phyloP scores from a whole-genome alignment of 2,329 filamentous ascomycete genomes.

The Fusarium concolor region DNA sequence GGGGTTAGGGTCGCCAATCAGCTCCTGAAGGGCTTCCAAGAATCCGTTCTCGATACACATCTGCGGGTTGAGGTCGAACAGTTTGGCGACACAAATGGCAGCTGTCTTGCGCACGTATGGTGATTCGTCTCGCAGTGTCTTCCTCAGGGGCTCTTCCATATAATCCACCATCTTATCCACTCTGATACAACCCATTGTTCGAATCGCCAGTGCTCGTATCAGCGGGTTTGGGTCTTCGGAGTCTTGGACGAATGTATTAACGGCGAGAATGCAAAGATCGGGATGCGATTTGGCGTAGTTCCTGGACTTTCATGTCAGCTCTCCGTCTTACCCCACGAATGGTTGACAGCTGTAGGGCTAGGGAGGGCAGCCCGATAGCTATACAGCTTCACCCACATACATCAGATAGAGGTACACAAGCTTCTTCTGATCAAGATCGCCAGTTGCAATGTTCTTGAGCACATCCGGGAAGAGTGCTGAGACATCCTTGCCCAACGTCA shows the following conservation, averaged over 20 bases:
- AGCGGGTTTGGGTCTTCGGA: conserved; percentile 98
- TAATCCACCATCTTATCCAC: conserved; percentile 99
- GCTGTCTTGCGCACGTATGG: conserved; percentile 99
- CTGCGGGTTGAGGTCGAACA: conserved; percentile 92
- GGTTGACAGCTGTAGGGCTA: conserved; percentile 8
- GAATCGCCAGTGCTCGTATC: conserved; percentile 91
- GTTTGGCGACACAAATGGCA: conserved; percentile 96
- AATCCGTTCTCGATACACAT: conserved; percentile 99
- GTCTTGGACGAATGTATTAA: conserved; percentile 99
- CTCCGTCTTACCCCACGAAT: conserved; percentile 2
- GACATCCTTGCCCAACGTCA: conserved; percentile 98
- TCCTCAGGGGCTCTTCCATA: conserved; percentile 97
- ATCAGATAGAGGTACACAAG: conserved; percentile 98
- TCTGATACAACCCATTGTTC: conserved; percentile 98
- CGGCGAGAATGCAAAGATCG: conserved; percentile 96
- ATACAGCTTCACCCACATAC: conserved; percentile 63
- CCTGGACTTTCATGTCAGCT: conserved; percentile 62
- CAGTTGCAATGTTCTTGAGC: conserved; percentile 97
- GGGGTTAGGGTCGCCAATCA: conserved; percentile 97
- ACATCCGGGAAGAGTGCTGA: conserved; percentile 97
- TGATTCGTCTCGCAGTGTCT: conserved; percentile 96
- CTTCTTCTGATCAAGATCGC: conserved; percentile 98
- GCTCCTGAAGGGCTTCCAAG: conserved; percentile 89
- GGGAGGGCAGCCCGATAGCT: background rate
- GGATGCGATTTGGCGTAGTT: conserved; percentile 99